Conservation (phyloP, 176 grass and related monocot species). For the Panicum miliaceum region DNA sequence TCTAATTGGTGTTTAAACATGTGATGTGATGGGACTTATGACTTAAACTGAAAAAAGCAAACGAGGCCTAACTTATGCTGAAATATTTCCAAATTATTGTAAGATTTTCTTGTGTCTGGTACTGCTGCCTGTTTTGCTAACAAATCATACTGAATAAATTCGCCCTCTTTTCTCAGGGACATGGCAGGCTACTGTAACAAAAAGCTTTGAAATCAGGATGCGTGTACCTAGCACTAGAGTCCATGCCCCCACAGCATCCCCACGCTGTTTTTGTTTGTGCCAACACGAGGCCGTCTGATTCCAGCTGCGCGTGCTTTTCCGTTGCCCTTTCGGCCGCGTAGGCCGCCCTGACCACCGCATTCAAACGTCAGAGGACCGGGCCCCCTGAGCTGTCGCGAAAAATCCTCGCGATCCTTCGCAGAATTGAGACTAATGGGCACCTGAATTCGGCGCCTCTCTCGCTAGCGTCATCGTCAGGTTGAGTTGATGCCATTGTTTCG, state of each 20-base stretch:
- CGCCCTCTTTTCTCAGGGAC: not conserved
- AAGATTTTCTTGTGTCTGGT: not conserved
- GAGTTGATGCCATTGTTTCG: not conserved
- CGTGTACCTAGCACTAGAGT: not conserved
- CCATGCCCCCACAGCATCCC: not conserved
- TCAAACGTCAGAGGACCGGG: not conserved
- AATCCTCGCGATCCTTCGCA: not conserved
- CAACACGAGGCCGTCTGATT: conserved; percentile 15
- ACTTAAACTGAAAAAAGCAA: no score
- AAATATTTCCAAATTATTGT: not conserved
- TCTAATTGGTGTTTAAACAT: no score
- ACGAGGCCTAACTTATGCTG: no score
- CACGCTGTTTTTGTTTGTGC: conserved; percentile 19
- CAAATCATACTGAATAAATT: not conserved
- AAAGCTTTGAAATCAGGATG: not conserved
- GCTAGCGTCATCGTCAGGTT: not conserved
- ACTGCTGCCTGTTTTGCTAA: not conserved
- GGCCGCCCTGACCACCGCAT: conserved; percentile 25
- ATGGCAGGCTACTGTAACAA: not conserved
- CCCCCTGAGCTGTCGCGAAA: not conserved
- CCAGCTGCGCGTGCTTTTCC: not conserved
- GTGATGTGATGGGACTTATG: no score
- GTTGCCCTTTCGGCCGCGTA: conserved; percentile 6
- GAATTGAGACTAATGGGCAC: not conserved
- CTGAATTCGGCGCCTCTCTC: not conserved